A percentile compares a stretch with the other conserved stretches of the same genome.
Evolutionary conservation across 257 asterid species (phyloP).

Genomic region (Plantago ovata): DNA sequence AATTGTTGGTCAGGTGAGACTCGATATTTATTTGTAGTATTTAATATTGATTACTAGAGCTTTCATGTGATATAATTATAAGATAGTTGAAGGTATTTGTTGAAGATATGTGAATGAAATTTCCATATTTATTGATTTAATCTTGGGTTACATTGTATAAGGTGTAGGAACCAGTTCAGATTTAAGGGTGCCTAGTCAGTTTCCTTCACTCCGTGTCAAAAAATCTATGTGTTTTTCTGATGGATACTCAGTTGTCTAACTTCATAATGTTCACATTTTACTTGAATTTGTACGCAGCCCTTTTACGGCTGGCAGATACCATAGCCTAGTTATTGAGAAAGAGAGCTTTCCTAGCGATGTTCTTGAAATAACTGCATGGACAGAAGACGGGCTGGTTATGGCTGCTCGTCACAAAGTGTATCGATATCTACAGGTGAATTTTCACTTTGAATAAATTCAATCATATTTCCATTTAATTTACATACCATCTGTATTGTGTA

Average conservation of each 20-base stretch:
- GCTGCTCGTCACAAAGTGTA: slow-evolving; percentile 88
- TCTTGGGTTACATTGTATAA: neutral
- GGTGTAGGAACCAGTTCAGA: slow-evolving; percentile 6
- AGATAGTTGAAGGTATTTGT: slow-evolving; percentile 15
- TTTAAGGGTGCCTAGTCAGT: neutral
- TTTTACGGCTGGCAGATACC: slow-evolving; percentile 92
- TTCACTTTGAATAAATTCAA: neutral
- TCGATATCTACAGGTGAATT: slow-evolving; percentile 61
- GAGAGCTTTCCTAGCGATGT: slow-evolving; percentile 70
- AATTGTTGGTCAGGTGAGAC: slow-evolving; percentile 13
- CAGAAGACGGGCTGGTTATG: slow-evolving; percentile 89
- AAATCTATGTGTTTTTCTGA: neutral
- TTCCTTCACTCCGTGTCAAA: slow-evolving; percentile 11
- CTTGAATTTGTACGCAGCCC: slow-evolving; percentile 50
- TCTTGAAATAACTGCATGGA: slow-evolving; percentile 94
- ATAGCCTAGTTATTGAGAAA: slow-evolving; percentile 91
- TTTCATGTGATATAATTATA: neutral
- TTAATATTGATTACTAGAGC: too few species aligned
- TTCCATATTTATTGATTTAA: slow-evolving; percentile 8
- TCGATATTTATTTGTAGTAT: too few species aligned
- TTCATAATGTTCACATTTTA: slow-evolving; percentile 11
- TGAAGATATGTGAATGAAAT: slow-evolving; percentile 4
- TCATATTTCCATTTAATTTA: too few species aligned
- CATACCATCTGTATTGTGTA: too few species aligned
- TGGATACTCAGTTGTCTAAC: slow-evolving; percentile 6